Evolutionary conservation across 129 eudicot species (phyloP).

Genomic region (Heracleum sosnowskyi): DNA sequence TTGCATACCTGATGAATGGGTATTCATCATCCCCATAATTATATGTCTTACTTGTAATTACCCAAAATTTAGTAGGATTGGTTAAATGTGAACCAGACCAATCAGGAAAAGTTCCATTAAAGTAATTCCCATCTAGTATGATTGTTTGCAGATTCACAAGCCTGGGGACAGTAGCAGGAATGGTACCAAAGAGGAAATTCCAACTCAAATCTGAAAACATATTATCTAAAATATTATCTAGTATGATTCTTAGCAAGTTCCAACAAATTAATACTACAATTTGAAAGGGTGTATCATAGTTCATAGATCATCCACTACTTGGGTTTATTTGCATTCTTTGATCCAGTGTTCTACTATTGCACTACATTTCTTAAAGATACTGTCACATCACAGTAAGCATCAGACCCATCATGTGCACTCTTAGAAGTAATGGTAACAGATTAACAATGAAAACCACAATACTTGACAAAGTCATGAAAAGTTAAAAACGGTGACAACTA

Average conservation of each 20-base stretch:
- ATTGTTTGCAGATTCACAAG: constrained; percentile 42
- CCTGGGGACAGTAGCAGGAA: constrained; percentile 43
- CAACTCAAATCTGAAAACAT: constrained; percentile 45
- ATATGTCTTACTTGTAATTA: constrained; percentile 24
- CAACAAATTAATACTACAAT: not conserved
- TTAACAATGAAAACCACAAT: not conserved
- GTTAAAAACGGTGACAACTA: not conserved
- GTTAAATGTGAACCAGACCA: constrained; percentile 41
- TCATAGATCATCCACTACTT: not conserved
- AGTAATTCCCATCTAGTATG: constrained; percentile 45
- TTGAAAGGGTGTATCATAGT: not conserved
- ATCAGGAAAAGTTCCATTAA: constrained; percentile 45
- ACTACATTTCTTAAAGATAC: not conserved
- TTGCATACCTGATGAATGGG: constrained; percentile 69
- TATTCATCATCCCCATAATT: constrained; percentile 31
- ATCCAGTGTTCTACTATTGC: not conserved
- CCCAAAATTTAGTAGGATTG: constrained; percentile 3
- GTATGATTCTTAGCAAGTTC: no score
- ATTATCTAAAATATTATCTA: no score
- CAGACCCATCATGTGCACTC: not conserved
- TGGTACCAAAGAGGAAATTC: constrained; percentile 48
- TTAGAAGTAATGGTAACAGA: not conserved
- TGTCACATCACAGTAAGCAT: not conserved
- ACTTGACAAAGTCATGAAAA: not conserved
- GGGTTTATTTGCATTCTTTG: not conserved